Base-by-base conservation (phyloP, 202 grass and related monocot species). In the Tripidium arundinaceum region DNA sequence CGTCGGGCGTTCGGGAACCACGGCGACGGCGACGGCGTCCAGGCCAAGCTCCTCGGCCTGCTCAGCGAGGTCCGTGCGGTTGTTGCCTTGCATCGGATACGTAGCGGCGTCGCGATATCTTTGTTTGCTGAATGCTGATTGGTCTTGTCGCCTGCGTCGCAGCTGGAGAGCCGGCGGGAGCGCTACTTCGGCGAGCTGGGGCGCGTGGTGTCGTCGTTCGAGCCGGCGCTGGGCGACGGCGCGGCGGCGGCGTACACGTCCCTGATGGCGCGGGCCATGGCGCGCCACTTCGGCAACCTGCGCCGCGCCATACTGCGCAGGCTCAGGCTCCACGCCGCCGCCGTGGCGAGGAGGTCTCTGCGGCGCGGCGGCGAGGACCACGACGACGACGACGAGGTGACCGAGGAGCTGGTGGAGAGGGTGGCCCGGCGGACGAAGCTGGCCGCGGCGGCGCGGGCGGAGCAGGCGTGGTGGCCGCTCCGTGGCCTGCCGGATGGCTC, bases 251-350 rank as follows among this genome's bases (percentile, higher is more conserved):
- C 72, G 4, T 98, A 98, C 82, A 91, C 92, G 78, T 83, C 86
- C 1, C 88, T 98, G 79, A 95, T 94, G 74, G 83, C 91, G 11
- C 92, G 87, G 88, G 88, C 95, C 74, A 98, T 98, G 95, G 86
- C 93, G 52, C 90, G 83, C 54, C 96, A 95, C 82, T 98, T 98
- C 74, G 62, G 76, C 10, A 91, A 93, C 74, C 92, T 98, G 76
- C 89, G 92, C 58, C 88, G 88, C n/a, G 65, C 79, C 60, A 98
- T 98, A 68, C 82, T 98, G 73, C 83, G 74, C 74, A 82, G 77
- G 74, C 87, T 89, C 24, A 81, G 24, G 71, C 63, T 76, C 41
- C 71, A 76, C 72, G 62, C 70, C 61, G 46, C 43, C 0, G 33
- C 83, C 5, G 85, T 38, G 43, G 54, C 39, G 62, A 55, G 38